These are phyloP conservation scores for Vigna reflexopilosa DNA, from an alignment of 306 rosid species.

Conservation along the genomic window DNA sequence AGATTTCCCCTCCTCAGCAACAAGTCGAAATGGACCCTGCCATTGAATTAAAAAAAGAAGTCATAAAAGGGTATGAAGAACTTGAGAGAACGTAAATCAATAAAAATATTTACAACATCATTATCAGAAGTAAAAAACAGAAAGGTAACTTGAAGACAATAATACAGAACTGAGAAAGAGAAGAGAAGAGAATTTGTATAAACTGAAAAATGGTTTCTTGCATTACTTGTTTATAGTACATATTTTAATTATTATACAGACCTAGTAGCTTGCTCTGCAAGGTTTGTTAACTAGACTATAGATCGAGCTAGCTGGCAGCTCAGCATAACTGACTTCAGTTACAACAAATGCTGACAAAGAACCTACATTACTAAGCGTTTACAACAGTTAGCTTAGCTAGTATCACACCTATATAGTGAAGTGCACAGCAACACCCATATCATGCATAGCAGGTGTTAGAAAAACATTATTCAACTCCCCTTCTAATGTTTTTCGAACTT, in stretches of 20 bases:
- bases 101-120: conserved; percentile 18
- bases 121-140: background rate
- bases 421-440: conserved; percentile 10
- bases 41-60: conserved; percentile 14
- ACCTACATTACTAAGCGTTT: background rate
- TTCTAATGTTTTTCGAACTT: too few species aligned
- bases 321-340: too few species aligned
- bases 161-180: background rate
- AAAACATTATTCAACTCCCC: too few species aligned
- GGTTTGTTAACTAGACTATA: background rate
- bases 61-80: conserved; percentile 28
- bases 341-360: background rate
- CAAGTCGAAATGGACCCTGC: conserved; percentile 96
- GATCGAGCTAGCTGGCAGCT: background rate
- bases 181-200: background rate
- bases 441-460: background rate
- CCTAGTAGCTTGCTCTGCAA: background rate
- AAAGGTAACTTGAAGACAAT: background rate
- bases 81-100: background rate
- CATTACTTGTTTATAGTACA: background rate
- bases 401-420: background rate
- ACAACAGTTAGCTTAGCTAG: background rate
- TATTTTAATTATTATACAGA: background rate
- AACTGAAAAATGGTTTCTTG: background rate
- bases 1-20: conserved; percentile 97